phyloP scores from a whole-genome alignment of 2,329 filamentous ascomycete genomes.

The Penicillium vulpinum region DNA sequence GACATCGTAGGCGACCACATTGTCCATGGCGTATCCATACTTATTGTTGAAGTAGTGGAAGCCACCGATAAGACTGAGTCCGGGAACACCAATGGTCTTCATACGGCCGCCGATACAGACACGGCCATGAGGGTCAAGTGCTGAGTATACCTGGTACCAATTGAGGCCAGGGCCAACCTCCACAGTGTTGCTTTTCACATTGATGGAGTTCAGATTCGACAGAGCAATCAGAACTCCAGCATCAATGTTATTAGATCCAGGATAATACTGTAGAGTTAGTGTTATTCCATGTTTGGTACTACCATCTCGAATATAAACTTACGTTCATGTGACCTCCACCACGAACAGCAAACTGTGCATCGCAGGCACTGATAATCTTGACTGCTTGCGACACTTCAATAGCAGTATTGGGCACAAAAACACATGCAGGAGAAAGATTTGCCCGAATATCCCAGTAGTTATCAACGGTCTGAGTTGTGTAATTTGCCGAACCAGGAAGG shows the following conservation, averaged over 20 bases:
- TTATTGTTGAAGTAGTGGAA: conserved; percentile 35
- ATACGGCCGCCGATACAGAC: conserved; percentile 34
- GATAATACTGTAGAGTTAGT: conserved; percentile 16
- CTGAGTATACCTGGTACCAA: conserved; percentile 34
- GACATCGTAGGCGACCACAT: conserved; percentile 35
- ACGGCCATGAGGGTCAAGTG: conserved; percentile 27
- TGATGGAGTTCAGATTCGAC: conserved; percentile 20
- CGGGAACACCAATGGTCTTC: conserved; percentile 38
- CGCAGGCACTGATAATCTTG: conserved; percentile 22
- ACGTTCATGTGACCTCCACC: conserved; percentile 53
- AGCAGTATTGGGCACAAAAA: conserved; percentile 31
- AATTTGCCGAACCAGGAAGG: conserved; percentile 19
- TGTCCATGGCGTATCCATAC: conserved; percentile 38
- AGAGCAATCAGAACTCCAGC: conserved; percentile 34
- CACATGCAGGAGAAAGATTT: conserved; percentile 29
- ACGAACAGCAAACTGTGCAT: conserved; percentile 54
- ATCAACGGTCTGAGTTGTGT: conserved; percentile 22
- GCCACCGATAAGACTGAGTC: conserved; percentile 39
- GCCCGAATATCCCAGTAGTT: conserved; percentile 34
- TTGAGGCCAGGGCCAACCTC: conserved; percentile 28
- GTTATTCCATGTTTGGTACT: not conserved
- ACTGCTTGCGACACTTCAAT: conserved; percentile 28
- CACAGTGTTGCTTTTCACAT: conserved; percentile 25
- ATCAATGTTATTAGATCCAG: conserved; percentile 34
- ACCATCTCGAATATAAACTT: not conserved